These are phyloP conservation scores for Syzygium malaccense DNA, from an alignment of 441 rosid genomes.

Conservation along the genomic window DNA sequence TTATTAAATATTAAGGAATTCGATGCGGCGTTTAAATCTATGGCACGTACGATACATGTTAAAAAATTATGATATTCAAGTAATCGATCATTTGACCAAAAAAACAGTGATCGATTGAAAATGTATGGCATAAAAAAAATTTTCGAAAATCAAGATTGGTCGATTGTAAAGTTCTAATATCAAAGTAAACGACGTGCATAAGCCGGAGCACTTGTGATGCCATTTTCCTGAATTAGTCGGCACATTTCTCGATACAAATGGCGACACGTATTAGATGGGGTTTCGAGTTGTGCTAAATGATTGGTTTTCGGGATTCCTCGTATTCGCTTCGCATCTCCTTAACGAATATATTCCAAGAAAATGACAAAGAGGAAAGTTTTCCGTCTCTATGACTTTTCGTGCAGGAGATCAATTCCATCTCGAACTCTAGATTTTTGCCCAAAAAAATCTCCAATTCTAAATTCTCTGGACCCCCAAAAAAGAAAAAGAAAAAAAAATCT, in stretches of 20 bases:
- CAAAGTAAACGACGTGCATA: background rate
- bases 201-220: background rate
- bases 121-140: no score
- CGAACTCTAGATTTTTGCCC: background rate
- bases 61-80: no score
- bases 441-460: background rate
- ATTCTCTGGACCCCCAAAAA: background rate
- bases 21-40: background rate
- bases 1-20: background rate
- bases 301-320: background rate
- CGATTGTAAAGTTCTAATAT: background rate
- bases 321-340: background rate
- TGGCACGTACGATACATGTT: background rate
- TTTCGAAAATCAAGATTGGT: background rate
- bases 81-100: no score
- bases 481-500: background rate
- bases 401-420: background rate
- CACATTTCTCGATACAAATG: background rate
- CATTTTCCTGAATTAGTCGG: background rate
- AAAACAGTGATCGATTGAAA: no score
- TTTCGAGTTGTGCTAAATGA: background rate
- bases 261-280: background rate
- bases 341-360: background rate
- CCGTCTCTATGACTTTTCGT: background rate
- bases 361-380: background rate